phyloP scores from a whole-genome alignment of 176 grass and related monocot genomes.

The Alloteropsis semialata region DNA sequence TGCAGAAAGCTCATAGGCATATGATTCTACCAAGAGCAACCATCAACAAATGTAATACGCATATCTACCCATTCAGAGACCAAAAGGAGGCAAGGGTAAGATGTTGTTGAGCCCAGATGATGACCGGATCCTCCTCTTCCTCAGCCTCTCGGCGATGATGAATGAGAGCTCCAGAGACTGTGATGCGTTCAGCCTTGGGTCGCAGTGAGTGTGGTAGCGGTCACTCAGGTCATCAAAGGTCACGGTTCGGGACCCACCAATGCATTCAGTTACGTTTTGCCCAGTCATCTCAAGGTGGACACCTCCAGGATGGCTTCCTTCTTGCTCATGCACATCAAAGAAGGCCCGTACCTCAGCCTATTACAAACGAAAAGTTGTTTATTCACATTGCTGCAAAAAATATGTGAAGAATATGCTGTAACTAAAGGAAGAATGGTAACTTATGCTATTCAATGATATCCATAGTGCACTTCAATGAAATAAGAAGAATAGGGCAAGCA shows the following conservation, averaged over 20 bases:
- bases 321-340: constrained; percentile 94
- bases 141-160: constrained; percentile 82
- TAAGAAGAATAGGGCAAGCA: background rate
- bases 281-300: constrained; percentile 94
- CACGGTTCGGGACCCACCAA: constrained; percentile 74
- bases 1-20: constrained; percentile 23
- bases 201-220: constrained; percentile 93
- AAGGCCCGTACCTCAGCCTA: constrained; percentile 86
- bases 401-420: background rate
- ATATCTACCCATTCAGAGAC: constrained; percentile 49
- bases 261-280: constrained; percentile 93
- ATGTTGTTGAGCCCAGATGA: constrained; percentile 35
- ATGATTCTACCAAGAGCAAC: constrained; percentile 40
- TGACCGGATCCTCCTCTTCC: constrained; percentile 66
- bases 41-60: constrained; percentile 46
- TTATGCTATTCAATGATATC: background rate
- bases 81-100: constrained; percentile 44
- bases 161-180: constrained; percentile 84
- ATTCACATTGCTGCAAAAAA: background rate
- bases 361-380: background rate
- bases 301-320: constrained; percentile 80
- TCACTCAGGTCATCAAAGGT: constrained; percentile 80
- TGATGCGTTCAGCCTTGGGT: constrained; percentile 78
- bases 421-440: background rate
- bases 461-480: background rate